These are phyloP conservation scores for Zymoseptoria pseudotritici DNA, from an alignment of 2,329 filamentous ascomycete genomes.

Conservation along the genomic window DNA sequence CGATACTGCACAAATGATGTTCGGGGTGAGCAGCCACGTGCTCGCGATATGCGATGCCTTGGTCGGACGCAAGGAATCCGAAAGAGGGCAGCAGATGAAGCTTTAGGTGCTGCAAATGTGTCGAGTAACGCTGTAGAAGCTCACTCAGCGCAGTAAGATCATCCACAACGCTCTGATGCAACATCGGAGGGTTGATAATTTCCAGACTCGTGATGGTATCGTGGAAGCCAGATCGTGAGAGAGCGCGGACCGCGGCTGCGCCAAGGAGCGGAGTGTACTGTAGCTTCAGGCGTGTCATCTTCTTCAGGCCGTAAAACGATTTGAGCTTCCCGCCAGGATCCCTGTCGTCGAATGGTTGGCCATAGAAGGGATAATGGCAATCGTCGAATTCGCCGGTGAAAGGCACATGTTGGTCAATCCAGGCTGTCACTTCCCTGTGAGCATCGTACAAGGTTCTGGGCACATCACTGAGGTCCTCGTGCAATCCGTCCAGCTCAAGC, in stretches of 20 bases:
- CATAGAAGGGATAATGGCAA: neutral
- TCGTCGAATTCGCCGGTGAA: neutral
- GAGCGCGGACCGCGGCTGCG: neutral
- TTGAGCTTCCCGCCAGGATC: neutral
- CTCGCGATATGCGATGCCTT: neutral
- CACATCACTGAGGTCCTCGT: neutral
- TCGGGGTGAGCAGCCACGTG: constrained; percentile 12
- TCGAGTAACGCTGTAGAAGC: constrained; percentile 12
- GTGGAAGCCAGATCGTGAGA: too few species aligned
- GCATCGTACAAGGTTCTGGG: constrained; percentile 2
- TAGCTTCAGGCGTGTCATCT: constrained; percentile 12
- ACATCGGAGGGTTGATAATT: constrained; percentile 7
- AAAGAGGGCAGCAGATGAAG: constrained; percentile 9
- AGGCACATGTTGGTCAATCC: too few species aligned
- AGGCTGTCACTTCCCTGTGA: too few species aligned
- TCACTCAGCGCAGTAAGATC: constrained; percentile 6
- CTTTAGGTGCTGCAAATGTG: constrained; percentile 14
- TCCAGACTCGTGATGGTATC: constrained; percentile 14
- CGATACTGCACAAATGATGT: constrained; percentile 17
- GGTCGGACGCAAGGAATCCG: neutral
- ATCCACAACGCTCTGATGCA: constrained; percentile 2
- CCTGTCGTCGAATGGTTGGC: neutral
- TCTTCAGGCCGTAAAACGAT: constrained; percentile 13
- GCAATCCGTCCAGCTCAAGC: constrained; percentile 6
- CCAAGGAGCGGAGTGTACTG: constrained; percentile 5